phyloP scores from a whole-genome alignment of 257 asterid species.

The Jacaranda copaia region DNA sequence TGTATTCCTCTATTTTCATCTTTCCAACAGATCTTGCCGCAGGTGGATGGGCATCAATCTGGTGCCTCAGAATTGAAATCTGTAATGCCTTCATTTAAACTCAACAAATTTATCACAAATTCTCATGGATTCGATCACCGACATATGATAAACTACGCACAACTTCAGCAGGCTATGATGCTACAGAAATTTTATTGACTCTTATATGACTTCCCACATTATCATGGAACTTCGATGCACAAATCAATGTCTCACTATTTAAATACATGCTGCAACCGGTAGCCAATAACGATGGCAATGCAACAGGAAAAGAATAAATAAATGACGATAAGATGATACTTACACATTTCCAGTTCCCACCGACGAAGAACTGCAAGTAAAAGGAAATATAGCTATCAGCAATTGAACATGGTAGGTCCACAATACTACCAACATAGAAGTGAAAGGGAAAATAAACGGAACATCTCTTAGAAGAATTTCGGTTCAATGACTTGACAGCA shows the following conservation, averaged over 20 bases:
- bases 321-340: conserved; percentile 40
- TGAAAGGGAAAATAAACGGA: background rate
- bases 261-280: background rate
- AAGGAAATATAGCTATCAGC: conserved; percentile 18
- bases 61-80: background rate
- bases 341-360: conserved; percentile 93
- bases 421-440: background rate
- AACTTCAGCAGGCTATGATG: no score
- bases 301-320: background rate
- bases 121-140: background rate
- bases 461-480: background rate
- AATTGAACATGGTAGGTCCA: background rate
- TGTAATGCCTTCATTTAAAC: background rate
- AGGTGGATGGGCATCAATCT: background rate
- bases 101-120: background rate
- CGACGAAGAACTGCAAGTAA: conserved; percentile 81
- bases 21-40: background rate
- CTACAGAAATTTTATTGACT: background rate
- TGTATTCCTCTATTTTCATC: background rate
- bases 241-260: background rate
- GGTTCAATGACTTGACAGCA: no score
- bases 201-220: background rate
- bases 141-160: background rate
- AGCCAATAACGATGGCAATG: background rate
- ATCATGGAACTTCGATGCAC: background rate